Conservation (phyloP, 2,329 filamentous ascomycete species). For the Dothiorella sarmentorum region DNA sequence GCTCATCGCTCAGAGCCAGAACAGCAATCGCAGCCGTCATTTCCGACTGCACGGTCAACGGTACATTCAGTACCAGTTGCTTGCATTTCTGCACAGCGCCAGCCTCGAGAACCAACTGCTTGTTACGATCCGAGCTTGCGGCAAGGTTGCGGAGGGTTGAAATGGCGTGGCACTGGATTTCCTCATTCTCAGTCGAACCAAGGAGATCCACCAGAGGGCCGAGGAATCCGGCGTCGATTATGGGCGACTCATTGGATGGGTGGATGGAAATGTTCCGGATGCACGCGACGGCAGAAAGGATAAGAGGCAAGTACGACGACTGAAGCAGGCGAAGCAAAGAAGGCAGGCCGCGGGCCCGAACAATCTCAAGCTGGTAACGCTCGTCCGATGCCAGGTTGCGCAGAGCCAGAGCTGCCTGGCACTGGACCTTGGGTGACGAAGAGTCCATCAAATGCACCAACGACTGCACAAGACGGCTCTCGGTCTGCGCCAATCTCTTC, state of each 20-base stretch:
- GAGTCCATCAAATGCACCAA: conserved; percentile 97
- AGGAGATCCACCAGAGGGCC: conserved; percentile 90
- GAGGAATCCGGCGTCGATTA: conserved; percentile 95
- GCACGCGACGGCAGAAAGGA: conserved; percentile 93
- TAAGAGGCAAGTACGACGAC: conserved; percentile 91
- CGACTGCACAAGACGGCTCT: conserved; percentile 87
- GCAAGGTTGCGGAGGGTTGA: conserved; percentile 93
- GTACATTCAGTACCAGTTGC: conserved; percentile 88
- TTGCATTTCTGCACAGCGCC: conserved; percentile 99
- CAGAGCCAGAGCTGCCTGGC: conserved; percentile 89
- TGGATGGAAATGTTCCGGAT: conserved; percentile 99
- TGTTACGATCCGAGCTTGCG: conserved; percentile 95
- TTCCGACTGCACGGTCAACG: conserved; percentile 92
- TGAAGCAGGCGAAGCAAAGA: conserved; percentile 86
- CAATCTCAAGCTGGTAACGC: conserved; percentile 97
- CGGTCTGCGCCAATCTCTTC: conserved; percentile 84
- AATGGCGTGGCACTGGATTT: conserved; percentile 98
- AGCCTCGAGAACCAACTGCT: conserved; percentile 92
- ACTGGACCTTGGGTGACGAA: conserved; percentile 94
- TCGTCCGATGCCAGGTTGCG: conserved; percentile 95
- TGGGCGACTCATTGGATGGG: conserved; percentile 94
- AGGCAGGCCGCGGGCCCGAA: conserved; percentile 78
- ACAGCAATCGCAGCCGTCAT: conserved; percentile 99
- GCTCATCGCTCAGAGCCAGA: conserved; percentile 87
- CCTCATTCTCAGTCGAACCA: conserved; percentile 94